Base-by-base conservation (phyloP, 768 basidiomycete species). In the Termitomyces sp. region DNA sequence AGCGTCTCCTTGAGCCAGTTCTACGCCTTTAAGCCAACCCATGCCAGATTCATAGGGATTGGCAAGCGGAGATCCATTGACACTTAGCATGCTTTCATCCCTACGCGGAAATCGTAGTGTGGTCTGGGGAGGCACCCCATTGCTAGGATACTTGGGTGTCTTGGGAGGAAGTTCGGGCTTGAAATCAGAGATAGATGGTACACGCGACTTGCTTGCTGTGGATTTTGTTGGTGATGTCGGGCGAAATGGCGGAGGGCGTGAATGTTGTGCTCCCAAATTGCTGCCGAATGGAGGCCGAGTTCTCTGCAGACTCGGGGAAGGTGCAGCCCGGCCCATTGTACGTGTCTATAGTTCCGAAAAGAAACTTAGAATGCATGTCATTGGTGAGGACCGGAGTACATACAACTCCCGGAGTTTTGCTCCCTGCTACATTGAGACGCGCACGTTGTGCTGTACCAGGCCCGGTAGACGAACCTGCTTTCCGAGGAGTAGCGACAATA, bases 41-140 rank as follows among this genome's bases (percentile, higher is more conserved):
- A 83, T 65, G 19, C 84, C 85, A 60, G 85, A 81, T 56, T 83
- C 76, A 63, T 85, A 87, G 1, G 90, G 89, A 65, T 91, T 91
- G 17, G 84, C 82, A 17, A 93, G 76, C 0, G 91, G 91, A 0
- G 88, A 90, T 4, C 91, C 91, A 57, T 93, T 93, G 19, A 87
- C 69, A 62, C 89, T 89, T 48, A 92, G 75, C 81, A 92, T 82
- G 63, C 76, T 83, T 68, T 93, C 91, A 63, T 90, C 82, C 59
- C 77, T 81, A 41, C 87, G 80, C 11, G 88, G 86, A 65, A 85
- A 74, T 24, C 90, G 83, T 45, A 85, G 73, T 4, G 59, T 41
- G 19, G 77, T 66, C 17, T 77, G 68, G 42, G 70, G 67, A 21
- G 71, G 72, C 34, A 62, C 57, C 41, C 35, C 54, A 45, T 62